Evolutionary conservation across 176 grass and related monocot genomes (phyloP).

Genomic region (Saccharum officinarum): DNA sequence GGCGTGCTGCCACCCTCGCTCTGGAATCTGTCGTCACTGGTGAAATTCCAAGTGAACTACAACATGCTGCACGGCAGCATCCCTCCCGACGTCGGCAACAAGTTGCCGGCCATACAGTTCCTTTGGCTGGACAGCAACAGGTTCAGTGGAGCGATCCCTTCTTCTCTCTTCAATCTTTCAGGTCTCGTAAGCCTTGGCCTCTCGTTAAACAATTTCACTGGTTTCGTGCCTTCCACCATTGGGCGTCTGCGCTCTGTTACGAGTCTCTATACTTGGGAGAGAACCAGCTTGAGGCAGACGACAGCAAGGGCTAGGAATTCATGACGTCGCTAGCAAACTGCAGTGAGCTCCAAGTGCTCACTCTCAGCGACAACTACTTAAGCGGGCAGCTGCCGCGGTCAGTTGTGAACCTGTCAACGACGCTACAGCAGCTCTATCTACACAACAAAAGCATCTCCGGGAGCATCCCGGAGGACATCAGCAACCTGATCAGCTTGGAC

Average conservation of each 20-base stretch:
- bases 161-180: not conserved
- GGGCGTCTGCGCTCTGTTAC: not conserved
- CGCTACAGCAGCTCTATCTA: not conserved
- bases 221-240: not conserved
- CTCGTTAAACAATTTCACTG: not conserved
- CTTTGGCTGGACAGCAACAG: not conserved
- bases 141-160: not conserved
- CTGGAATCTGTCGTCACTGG: not conserved
- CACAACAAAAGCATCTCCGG: not conserved
- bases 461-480: not conserved
- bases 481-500: not conserved
- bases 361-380: not conserved
- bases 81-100: not conserved
- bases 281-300: not conserved
- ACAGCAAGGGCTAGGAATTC: not conserved
- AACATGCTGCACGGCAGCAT: not conserved
- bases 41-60: not conserved
- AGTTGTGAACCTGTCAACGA: not conserved
- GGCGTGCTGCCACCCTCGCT: not conserved
- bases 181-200: not conserved
- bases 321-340: not conserved
- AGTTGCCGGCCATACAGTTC: not conserved
- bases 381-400: not conserved
- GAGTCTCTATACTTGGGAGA: too few species aligned
- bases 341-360: not conserved